Percentiles rank a stretch among this genome's conserved stretches.
Evolutionary conservation across 106 monocot genomes (phyloP).

Genomic region (Acanthochlamys bracteata): DNA sequence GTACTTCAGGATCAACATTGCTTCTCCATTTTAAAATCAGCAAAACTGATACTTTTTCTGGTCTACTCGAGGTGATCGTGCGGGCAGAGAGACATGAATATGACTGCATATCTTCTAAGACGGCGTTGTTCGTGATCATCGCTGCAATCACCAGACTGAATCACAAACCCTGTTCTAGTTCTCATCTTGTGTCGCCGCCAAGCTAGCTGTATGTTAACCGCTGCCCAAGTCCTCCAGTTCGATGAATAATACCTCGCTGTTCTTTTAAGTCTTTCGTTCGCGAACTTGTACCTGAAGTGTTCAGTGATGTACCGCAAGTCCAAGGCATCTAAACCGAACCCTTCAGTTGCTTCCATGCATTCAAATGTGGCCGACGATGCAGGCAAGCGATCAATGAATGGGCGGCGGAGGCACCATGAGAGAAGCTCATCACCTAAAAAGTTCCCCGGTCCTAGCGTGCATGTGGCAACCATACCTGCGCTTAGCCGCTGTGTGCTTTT

Average conservation of each 20-base stretch:
- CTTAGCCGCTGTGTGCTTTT: conserved; percentile 55
- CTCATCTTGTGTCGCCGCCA: conserved; percentile 50
- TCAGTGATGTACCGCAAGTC: conserved; percentile 69
- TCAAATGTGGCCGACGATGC: conserved; percentile 62
- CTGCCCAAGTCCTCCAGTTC: conserved; percentile 90
- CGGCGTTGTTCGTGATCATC: conserved; percentile 44
- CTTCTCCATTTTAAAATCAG: too few species aligned
- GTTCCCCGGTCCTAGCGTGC: conserved; percentile 59
- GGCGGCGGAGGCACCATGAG: conserved; percentile 91
- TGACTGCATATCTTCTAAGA: conserved; percentile 55
- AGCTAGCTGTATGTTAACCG: conserved; percentile 80
- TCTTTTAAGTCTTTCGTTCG: conserved; percentile 76
- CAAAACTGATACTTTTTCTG: not conserved
- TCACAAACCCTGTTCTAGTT: conserved; percentile 13
- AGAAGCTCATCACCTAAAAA: conserved; percentile 89
- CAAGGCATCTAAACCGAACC: conserved; percentile 54
- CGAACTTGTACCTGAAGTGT: conserved; percentile 83
- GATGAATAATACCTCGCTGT: conserved; percentile 80
- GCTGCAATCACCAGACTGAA: not conserved
- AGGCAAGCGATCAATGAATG: conserved; percentile 63
- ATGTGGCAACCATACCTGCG: conserved; percentile 51
- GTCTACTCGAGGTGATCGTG: conserved; percentile 81
- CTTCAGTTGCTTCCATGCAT: conserved; percentile 50
- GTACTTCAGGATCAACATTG: conserved; percentile 1
- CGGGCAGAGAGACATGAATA: conserved; percentile 82